Evolutionary conservation across 2,329 filamentous ascomycete genomes (phyloP), one percentile per base, ranked within the genome.

Genomic region (Blumeria hordei): DNA sequence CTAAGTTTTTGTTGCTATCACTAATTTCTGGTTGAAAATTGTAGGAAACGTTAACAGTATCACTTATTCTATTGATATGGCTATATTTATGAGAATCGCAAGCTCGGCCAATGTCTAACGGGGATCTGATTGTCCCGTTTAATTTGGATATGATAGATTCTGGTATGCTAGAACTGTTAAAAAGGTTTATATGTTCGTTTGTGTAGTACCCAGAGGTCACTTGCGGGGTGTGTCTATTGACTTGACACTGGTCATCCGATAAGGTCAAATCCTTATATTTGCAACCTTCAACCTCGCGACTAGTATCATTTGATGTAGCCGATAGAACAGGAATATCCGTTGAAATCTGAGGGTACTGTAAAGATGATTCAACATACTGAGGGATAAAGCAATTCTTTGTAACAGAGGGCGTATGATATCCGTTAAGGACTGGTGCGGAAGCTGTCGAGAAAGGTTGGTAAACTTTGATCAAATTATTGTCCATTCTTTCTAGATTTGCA

Each of bases 381-480:
- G 58, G 37, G 51, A 58, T 62, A 11, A 56, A 60, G 50, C 63
- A 63, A 9, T 53, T 45, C 36, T 56, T 60, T 47, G 59, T 53
- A 11, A 57, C 54, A 53, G 43, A 56, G 8, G 59, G 37, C 56
- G 59, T 56, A 18, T 55, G 54, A 47, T 61, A 66, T 55, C 54
- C 59, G 43, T 58, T 63, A 44, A 54, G 60, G 55, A 57, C 36
- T 18, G 28, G 5, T 33, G 43, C 28, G 11, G 54, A 33, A 11
- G 32, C 21, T 7, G n/a, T 45, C 32, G 39, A 36, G 14, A 49
- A 11, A 14, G 16, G 8, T 10, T 45, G 43, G 32, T 74, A 55
- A 51, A 77, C 65, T 60, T 76, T 78, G 57, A 76, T 62, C 57
- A 71, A 72, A 59, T 65, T 71, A n/a, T 70, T 67, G 59, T 78